Evolutionary conservation across 305 asterid species (phyloP).

Genomic region (Fraxinus sp.): DNA sequence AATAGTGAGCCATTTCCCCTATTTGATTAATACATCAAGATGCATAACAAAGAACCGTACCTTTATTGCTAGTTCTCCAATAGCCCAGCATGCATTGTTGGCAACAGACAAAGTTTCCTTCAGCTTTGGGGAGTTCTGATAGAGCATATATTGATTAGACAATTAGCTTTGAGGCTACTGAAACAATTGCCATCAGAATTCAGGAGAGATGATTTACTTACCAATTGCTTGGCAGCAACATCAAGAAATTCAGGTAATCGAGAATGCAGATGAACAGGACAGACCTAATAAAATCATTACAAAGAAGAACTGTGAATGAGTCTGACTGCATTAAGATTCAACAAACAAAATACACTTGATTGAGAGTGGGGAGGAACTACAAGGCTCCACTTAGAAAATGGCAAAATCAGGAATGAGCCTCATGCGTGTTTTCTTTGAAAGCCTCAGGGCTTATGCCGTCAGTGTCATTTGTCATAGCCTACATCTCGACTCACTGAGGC

Average conservation of each 20-base stretch:
- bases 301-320: conserved; percentile 18
- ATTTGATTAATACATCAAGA: not conserved
- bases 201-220: conserved; percentile 36
- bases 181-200: conserved; percentile 9
- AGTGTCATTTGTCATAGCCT: not conserved
- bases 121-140: conserved; percentile 74
- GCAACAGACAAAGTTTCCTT: conserved; percentile 91
- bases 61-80: conserved; percentile 96
- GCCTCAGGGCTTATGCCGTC: not conserved
- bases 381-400: conserved; percentile 1
- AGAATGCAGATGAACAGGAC: conserved; percentile 84
- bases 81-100: conserved; percentile 99
- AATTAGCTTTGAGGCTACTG: conserved; percentile 14
- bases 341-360: not conserved
- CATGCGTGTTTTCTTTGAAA: not conserved
- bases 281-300: conserved; percentile 59
- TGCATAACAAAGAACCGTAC: conserved; percentile 37
- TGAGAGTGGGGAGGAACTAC: not conserved
- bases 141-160: conserved; percentile 22
- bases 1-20: not conserved
- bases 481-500: not conserved
- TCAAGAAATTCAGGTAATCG: conserved; percentile 86
- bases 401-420: not conserved
- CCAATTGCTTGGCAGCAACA: conserved; percentile 90
- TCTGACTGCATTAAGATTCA: conserved; percentile 3